A percentile compares a stretch with the other conserved stretches of the same genome.
Evolutionary conservation across 768 basidiomycete species (phyloP).

Genomic region (Polyporus arcularius): DNA sequence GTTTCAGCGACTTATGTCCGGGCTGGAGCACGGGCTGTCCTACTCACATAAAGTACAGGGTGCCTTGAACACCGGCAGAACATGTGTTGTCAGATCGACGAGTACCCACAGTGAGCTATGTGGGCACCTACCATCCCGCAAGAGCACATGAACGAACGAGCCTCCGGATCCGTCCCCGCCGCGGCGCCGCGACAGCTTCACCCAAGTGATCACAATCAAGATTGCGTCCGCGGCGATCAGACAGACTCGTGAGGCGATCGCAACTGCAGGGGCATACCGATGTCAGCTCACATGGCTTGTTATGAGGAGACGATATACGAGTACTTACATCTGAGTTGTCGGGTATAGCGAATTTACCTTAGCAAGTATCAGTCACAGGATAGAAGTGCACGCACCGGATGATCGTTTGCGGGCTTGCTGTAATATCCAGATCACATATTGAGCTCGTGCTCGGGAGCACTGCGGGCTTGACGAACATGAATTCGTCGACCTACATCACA

Average conservation of each 20-base stretch:
- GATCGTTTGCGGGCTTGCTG: neutral
- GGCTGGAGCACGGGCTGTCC: too few species aligned
- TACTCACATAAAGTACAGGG: neutral
- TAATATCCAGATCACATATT: neutral
- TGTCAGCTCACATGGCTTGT: too few species aligned
- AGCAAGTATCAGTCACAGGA: too few species aligned
- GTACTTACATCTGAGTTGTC: too few species aligned
- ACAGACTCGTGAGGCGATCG: neutral
- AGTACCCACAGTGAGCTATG: neutral
- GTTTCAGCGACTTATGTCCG: neutral
- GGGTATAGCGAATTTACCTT: too few species aligned
- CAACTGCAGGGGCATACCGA: neutral
- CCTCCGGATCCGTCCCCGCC: neutral
- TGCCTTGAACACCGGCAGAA: neutral
- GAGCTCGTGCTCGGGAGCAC: neutral
- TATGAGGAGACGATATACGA: too few species aligned
- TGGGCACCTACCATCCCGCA: neutral
- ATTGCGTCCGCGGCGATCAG: neutral
- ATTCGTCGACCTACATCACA: neutral
- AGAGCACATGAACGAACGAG: neutral
- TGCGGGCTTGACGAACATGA: neutral
- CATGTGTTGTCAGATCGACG: neutral
- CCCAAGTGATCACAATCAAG: neutral
- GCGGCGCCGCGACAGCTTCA: neutral
- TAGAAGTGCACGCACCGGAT: neutral